Conservation (phyloP, 495 filamentous ascomycete species). For the Penicillium fimorum region DNA sequence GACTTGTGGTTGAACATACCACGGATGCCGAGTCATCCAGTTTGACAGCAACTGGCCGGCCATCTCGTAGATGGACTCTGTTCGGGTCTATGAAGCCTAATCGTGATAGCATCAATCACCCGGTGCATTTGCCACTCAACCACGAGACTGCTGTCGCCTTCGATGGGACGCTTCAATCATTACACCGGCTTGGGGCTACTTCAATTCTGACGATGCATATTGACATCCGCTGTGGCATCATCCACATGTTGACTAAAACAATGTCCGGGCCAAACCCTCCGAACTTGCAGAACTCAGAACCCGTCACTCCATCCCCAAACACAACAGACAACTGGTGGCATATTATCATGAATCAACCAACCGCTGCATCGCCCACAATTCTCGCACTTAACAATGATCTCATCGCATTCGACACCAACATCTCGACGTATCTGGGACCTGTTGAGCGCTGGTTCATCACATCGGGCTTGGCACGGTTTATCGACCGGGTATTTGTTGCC, state of each 20-base stretch:
- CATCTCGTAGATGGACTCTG: conserved; percentile 76
- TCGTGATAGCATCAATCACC: conserved; percentile 49
- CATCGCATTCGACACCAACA: conserved; percentile 77
- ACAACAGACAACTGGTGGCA: conserved; percentile 64
- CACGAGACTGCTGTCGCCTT: conserved; percentile 78
- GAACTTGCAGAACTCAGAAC: conserved; percentile 35
- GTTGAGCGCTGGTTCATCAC: conserved; percentile 67
- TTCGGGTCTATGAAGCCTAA: conserved; percentile 58
- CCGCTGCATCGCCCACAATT: conserved; percentile 75
- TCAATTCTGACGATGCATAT: conserved; percentile 82
- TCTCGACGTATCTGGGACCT: conserved; percentile 64
- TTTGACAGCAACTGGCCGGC: conserved; percentile 36
- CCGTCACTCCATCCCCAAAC: conserved; percentile 50
- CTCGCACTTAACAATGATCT: conserved; percentile 77
- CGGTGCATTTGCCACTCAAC: conserved; percentile 87
- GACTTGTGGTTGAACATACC: conserved; percentile 60
- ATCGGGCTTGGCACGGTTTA: conserved; percentile 66
- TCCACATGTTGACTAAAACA: conserved; percentile 58
- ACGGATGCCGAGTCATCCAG: conserved; percentile 43
- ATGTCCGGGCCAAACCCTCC: conserved; percentile 48
- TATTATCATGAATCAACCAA: conserved; percentile 68
- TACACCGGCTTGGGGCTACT: conserved; percentile 70
- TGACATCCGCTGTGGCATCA: conserved; percentile 78
- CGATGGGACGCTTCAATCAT: conserved; percentile 77
- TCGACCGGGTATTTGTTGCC: conserved; percentile 67